Base-by-base conservation (phyloP, 129 eudicot genomes). In the Saussurea involucrata region DNA sequence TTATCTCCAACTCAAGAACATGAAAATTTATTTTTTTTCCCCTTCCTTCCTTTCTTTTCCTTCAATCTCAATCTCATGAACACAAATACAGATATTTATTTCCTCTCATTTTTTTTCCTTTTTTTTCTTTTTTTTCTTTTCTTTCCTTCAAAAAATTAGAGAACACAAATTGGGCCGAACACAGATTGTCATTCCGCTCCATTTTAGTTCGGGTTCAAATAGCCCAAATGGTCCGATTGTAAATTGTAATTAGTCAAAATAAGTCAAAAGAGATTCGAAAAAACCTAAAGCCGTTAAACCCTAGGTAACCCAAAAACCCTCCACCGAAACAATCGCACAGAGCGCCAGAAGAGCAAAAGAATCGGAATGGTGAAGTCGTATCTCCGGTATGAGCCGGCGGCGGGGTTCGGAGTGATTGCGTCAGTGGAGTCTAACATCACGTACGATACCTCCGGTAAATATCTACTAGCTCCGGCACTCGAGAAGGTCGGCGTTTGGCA, bases 401-500 rank as follows among this genome's bases (percentile, higher is more conserved):
- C 88, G 44, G 76, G 95, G 33, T 95, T 95, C 72, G 99, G 97
- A 6, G 96, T 95, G 17, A 86, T 95, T 9, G 83, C 82, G 0
- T 95, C 99, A 3, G 82, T 82, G 1, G 98, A 95, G 11, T 85
- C 95, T 7, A 92, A 95, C 84, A 95, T 95, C 11, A 65, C 81
- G 12, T 95, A 86, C 74, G 97, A 95, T 80, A 88, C 82, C 83
- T 78, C 96, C 82, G 97, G 99, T 58, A 92, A 88, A 72, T 84
- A 88, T 82, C 73, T 95, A n/a, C 83, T 95, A 25, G 92, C 92
- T 75, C 96, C 92, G 84, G 99, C 96, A 6, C 87, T 95, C 6
- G 99, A 95, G 71, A 95, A 88, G 78, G 82, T 95, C 71, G 87
- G 91, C 60, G 86, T 95, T 25, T 95, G 99, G 99, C 89, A 90